Conservation (phyloP, 208 protist genomes). For the Crithidia brevicula region DNA sequence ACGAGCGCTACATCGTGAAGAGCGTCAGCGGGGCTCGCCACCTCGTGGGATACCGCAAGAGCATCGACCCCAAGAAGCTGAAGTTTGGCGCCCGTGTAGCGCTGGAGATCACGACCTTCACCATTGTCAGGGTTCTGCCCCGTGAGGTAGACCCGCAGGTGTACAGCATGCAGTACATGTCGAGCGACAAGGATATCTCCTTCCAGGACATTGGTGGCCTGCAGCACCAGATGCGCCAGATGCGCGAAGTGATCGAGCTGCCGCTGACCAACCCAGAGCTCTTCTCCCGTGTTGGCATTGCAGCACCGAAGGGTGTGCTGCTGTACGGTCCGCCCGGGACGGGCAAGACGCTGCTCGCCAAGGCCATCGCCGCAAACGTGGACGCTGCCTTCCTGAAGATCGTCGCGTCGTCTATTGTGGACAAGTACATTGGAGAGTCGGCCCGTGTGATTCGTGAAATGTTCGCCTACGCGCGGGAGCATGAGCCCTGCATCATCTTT, state of each 20-base stretch:
- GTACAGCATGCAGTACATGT: constrained; percentile 99
- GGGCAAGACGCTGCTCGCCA: constrained; percentile 97
- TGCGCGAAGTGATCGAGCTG: constrained; percentile 99
- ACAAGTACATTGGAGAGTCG: constrained; percentile 99
- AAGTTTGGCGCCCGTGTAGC: constrained; percentile 97
- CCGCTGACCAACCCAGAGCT: constrained; percentile 99
- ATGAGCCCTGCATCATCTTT: constrained; percentile 99
- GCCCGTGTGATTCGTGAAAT: constrained; percentile 99
- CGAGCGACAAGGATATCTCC: constrained; percentile 92
- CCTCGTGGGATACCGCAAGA: constrained; percentile 97
- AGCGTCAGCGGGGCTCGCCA: constrained; percentile 98
- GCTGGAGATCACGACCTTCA: constrained; percentile 99
- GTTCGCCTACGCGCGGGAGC: constrained; percentile 98
- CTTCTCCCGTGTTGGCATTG: constrained; percentile 99
- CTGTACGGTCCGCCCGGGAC: constrained; percentile 99
- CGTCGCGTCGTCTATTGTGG: constrained; percentile 98
- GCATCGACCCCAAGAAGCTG: constrained; percentile 95
- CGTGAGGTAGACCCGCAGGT: constrained; percentile 99
- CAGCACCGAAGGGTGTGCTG: constrained; percentile 99
- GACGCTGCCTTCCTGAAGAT: constrained; percentile 99
- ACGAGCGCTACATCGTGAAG: constrained; percentile 98
- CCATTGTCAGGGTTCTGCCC: constrained; percentile 99
- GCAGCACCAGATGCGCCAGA: constrained; percentile 98
- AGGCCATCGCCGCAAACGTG: constrained; percentile 98
- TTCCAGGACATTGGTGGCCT: constrained; percentile 98